Evolutionary conservation across 495 filamentous ascomycete genomes (phyloP), one percentile per base, ranked within the genome.

Genomic region (Penicillium psychrofluorescens): DNA sequence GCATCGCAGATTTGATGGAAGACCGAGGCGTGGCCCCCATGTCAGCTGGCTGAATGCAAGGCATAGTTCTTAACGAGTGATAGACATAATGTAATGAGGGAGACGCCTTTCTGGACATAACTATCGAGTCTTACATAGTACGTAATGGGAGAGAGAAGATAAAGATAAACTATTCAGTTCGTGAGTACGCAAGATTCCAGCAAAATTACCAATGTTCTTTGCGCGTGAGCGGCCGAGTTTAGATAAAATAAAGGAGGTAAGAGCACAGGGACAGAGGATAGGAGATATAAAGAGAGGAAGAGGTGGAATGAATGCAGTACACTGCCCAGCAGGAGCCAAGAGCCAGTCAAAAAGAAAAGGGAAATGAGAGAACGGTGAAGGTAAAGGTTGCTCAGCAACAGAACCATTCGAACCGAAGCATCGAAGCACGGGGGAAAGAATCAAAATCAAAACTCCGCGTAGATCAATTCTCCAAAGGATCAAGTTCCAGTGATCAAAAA

Each of bases 1-100:
- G 82, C 32, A 77, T 88, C 8, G 63, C 66, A 43, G 84, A 88
- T 56, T 61, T 95, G 37, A 78, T 87, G 77, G 82, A 76, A 52
- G 82, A 84, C 56, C 73, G 90, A 53, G 63, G 88, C 34, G 71
- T 76, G 13, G 36, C 47, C 12, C 37, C 54, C 11, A 45, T 47
- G 29, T 48, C 22, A 22, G 22, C 22, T 4, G 22, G 22, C 22
- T 22, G 22, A 22, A 22, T 22, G 22, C 22, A 22, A 4, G 4
- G 22, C 22, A 22, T 4, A 4, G 22, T 3, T 22, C 22, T 22
- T 22, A 22, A 16, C 4, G 16, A 16, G 16, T 16, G 16, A 16
- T 16, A 16, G 4, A 16, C 1, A 16, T 16, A 16, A 16, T 16
- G 16, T 16, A 16, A 22, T 22, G 4, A 22, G 4, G 22, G 22